Base-by-base conservation (phyloP, 331 rosid species). In the Acacia concinna region DNA sequence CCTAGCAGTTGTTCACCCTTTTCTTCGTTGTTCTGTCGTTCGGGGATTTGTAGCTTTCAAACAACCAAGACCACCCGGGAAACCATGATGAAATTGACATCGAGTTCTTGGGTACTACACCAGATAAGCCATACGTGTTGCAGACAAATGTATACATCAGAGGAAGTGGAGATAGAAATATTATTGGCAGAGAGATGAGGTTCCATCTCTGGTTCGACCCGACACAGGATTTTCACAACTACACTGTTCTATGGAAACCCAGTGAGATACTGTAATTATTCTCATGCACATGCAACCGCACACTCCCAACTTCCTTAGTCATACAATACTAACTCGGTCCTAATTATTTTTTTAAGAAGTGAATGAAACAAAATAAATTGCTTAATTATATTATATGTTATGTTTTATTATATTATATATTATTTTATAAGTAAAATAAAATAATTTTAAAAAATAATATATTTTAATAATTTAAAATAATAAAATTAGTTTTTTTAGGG, bases 131-230 rank as follows among this genome's bases (percentile, higher is more conserved):
- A 10, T 96, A 91, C 63, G 89, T 90, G 23, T 83, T 96, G 87
- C 97, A 96, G 74, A 93, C 99, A 21, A 91, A 96, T 84, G 97
- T 91, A 8, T 96, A 74, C 86, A 74, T 91, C 3, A 89, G 86
- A 89, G 99, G 99, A 73, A 96, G 97, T 81, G 98, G 98, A 60
- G 97, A 93, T 78, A 86, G 89, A 28, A 88, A 74, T 51, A 52
- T 90, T 4, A 80, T 91, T 11, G 99, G 99, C 30, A 89, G 99
- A 83, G 99, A 96, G 84, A 85, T 85, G 86, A 79, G 11, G 78
- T 85, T 93, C 79, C 94, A 93, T 63, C 94, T 96, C 75, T 96
- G 99, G 99, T 93, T 96, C 71, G 96, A 93, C 76, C 98, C 99
- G 44, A 86, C 99, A 8, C 83, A 90, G 78, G 89, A 90, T 75